A percentile compares a stretch with the other conserved stretches of the same genome.
These are phyloP conservation scores for Parastagonospora avenae DNA, from an alignment of 2,329 filamentous ascomycete species.

Conservation along the genomic window DNA sequence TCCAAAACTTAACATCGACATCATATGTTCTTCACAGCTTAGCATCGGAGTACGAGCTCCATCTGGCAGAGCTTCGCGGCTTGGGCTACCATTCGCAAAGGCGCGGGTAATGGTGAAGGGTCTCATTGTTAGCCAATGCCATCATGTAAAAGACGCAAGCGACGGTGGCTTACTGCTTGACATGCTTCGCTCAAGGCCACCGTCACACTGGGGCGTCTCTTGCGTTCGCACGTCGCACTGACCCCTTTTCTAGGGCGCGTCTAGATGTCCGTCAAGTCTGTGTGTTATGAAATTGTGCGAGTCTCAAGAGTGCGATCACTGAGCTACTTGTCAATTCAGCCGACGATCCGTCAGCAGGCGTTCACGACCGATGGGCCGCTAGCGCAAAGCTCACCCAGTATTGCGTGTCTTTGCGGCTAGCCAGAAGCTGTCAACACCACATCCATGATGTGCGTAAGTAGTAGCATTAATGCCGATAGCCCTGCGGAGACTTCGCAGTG, in stretches of 20 bases:
- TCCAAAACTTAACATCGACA: conserved; percentile 3
- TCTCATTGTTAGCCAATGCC: neutral
- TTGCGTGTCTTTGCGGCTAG: too few relatives aligned
- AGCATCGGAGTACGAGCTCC: neutral
- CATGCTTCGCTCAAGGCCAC: neutral
- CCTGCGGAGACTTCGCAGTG: neutral
- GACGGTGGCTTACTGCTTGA: neutral
- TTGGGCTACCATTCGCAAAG: neutral
- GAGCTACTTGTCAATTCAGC: neutral
- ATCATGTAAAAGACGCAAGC: neutral
- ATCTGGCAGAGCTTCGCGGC: neutral
- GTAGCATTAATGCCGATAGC: neutral
- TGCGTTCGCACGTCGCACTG: conserved; percentile 6
- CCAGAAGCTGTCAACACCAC: too few relatives aligned
- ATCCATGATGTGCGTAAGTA: too few relatives aligned
- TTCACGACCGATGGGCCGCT: neutral
- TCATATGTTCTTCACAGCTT: neutral
- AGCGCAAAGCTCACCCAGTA: too few relatives aligned
- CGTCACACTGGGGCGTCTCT: conserved; percentile 2
- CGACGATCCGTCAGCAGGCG: neutral
- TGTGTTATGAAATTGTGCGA: conserved; percentile 31
- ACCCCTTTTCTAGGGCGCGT: conserved; percentile 25
- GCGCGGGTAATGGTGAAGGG: neutral
- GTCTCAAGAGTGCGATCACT: conserved; percentile 14
- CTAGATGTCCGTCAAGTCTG: conserved; percentile 8